Conservation (phyloP, 805 yeast species). For the Tetrapisispora phaffii region DNA sequence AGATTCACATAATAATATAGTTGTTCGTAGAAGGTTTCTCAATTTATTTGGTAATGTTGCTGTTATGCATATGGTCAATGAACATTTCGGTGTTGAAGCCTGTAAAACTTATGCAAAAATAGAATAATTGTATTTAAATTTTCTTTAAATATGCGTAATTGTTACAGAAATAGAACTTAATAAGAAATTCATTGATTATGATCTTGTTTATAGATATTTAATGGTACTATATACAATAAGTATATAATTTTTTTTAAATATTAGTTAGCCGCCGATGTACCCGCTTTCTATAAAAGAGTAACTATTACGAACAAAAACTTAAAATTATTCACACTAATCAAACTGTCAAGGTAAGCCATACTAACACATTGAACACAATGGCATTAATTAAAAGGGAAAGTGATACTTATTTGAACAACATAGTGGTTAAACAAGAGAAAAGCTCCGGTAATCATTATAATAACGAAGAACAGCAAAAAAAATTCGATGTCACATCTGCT, state of each 20-base stretch:
- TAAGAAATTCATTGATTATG: too few species aligned
- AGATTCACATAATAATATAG: conserved; percentile 88
- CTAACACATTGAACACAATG: too few species aligned
- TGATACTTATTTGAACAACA: background rate
- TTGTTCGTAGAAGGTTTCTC: conserved; percentile 67
- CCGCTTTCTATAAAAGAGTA: background rate
- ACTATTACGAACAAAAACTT: background rate
- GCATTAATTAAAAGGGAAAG: background rate
- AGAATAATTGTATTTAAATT: background rate
- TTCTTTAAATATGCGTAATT: too few species aligned
- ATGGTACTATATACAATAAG: background rate
- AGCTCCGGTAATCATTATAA: background rate
- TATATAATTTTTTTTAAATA: too few species aligned
- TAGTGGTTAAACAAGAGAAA: background rate
- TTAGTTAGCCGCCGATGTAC: background rate
- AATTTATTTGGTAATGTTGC: conserved; percentile 96
- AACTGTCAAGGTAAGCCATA: too few species aligned
- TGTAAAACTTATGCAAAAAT: conserved; percentile 6
- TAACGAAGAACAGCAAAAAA: background rate
- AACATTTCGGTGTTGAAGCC: conserved; percentile 31
- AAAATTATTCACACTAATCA: too few species aligned
- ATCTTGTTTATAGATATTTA: too few species aligned
- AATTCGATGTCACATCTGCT: conserved; percentile 3
- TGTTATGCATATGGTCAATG: conserved; percentile 64
- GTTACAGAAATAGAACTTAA: too few species aligned